Percentiles rank a stretch among this genome's conserved stretches.
phyloP scores from a whole-genome alignment of 176 grass and related monocot genomes.

The Puya raimondii region DNA sequence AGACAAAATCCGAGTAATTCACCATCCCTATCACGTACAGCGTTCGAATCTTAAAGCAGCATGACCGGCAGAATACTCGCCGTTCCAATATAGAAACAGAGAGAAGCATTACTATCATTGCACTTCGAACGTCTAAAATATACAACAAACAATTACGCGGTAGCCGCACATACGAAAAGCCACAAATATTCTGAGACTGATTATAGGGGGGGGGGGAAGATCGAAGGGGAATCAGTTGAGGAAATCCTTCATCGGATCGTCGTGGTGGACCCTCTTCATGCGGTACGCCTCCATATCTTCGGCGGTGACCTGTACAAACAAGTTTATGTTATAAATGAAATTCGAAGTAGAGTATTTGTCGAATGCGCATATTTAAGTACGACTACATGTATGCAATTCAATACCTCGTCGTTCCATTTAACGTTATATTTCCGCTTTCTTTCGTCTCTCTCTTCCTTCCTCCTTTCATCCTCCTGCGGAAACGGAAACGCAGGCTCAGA shows the following conservation, averaged over 20 bases:
- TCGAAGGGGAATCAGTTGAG: slow-evolving; percentile 1
- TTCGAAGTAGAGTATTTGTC: not conserved
- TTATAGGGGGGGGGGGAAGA: no score
- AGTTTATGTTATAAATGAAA: not conserved
- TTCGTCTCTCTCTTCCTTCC: slow-evolving; percentile 80
- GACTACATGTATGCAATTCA: no score
- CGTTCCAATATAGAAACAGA: no score
- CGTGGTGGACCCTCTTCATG: slow-evolving; percentile 67
- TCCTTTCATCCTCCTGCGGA: slow-evolving; percentile 64
- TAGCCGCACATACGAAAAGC: no score
- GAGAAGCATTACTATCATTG: no score
- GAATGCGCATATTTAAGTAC: not conserved
- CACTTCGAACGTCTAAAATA: no score
- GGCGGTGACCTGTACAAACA: slow-evolving; percentile 38
- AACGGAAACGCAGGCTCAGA: slow-evolving; percentile 26
- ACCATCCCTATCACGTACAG: no score
- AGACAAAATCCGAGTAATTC: no score
- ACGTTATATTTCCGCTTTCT: slow-evolving; percentile 95
- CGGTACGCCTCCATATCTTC: slow-evolving; percentile 98
- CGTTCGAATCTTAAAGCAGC: no score
- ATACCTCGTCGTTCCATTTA: slow-evolving; percentile 71
- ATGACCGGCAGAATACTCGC: no score
- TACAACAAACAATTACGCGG: no score
- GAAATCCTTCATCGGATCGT: slow-evolving; percentile 93
- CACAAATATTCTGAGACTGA: no score